Evolutionary conservation across 2,329 filamentous ascomycete genomes (phyloP).

Genomic region (Epichloe glyceriae): DNA sequence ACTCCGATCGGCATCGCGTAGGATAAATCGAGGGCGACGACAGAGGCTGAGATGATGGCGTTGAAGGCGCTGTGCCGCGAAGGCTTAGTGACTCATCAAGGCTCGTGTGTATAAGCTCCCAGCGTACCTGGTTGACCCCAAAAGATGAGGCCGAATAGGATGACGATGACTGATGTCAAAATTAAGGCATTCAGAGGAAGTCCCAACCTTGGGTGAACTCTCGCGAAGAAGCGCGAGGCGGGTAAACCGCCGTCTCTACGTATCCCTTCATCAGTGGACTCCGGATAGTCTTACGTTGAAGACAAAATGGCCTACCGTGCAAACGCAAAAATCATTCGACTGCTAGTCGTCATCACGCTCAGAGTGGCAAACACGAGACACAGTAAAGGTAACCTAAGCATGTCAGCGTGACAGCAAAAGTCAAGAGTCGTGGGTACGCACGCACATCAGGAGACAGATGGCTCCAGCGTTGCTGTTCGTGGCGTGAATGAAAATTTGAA

Average conservation of each 20-base stretch:
- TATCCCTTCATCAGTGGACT: too few species aligned
- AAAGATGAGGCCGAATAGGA: slow-evolving; percentile 59
- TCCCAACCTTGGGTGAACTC: slow-evolving; percentile 45
- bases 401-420: background rate
- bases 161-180: slow-evolving; percentile 45
- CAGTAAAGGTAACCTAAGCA: slow-evolving; percentile 35
- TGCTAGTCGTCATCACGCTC: slow-evolving; percentile 52
- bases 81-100: too few species aligned
- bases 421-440: background rate
- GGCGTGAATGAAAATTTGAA: slow-evolving; percentile 50
- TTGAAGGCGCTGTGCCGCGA: slow-evolving; percentile 44
- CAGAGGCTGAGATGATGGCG: slow-evolving; percentile 56
- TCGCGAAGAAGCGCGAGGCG: slow-evolving; percentile 44
- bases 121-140: slow-evolving; percentile 38
- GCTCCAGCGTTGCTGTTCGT: slow-evolving; percentile 48
- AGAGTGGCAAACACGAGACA: slow-evolving; percentile 52
- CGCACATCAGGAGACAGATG: slow-evolving; percentile 50
- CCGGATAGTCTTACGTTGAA: too few species aligned
- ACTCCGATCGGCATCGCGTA: slow-evolving; percentile 64
- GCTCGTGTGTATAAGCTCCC: background rate
- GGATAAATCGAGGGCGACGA: slow-evolving; percentile 57
- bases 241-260: slow-evolving; percentile 50
- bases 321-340: slow-evolving; percentile 56
- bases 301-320: slow-evolving; percentile 26
- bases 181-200: slow-evolving; percentile 55